Percentiles rank a stretch among this genome's conserved stretches.
These are phyloP conservation scores for Stachybotrys elegans DNA, from an alignment of 2,329 filamentous ascomycete genomes.

Conservation along the genomic window DNA sequence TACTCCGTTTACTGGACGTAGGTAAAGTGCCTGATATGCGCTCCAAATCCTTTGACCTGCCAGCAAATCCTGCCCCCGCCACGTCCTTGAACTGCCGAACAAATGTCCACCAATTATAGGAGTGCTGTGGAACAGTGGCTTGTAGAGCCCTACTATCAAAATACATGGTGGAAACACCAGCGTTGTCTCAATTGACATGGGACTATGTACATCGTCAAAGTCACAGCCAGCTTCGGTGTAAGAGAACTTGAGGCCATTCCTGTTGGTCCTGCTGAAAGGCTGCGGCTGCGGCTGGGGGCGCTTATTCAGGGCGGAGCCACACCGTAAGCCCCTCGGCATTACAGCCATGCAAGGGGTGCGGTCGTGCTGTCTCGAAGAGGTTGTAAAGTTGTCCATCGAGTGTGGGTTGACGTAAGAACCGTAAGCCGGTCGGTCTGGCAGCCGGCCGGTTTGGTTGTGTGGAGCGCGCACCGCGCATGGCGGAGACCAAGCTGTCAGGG, in stretches of 20 bases:
- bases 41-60: not conserved
- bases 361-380: not conserved
- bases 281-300: not conserved
- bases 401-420: not conserved
- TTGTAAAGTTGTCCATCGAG: too few relatives aligned
- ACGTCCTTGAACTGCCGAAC: not conserved
- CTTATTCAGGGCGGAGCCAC: too few relatives aligned
- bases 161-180: not conserved
- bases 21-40: not conserved
- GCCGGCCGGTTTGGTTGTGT: not conserved
- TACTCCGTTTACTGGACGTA: not conserved
- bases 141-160: not conserved
- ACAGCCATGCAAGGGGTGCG: not conserved
- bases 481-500: not conserved
- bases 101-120: not conserved
- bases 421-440: not conserved
- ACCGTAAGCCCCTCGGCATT: too few relatives aligned
- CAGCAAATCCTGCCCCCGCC: not conserved
- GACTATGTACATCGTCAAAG: not conserved
- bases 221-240: not conserved
- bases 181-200: not conserved
- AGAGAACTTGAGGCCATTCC: not conserved
- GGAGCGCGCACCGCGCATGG: not conserved
- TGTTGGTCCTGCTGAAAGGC: not conserved
- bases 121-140: not conserved